A percentile compares a stretch with the other conserved stretches of the same genome.
phyloP scores from a whole-genome alignment of 2,329 filamentous ascomycete species.

The Aureobasidium zeae region DNA sequence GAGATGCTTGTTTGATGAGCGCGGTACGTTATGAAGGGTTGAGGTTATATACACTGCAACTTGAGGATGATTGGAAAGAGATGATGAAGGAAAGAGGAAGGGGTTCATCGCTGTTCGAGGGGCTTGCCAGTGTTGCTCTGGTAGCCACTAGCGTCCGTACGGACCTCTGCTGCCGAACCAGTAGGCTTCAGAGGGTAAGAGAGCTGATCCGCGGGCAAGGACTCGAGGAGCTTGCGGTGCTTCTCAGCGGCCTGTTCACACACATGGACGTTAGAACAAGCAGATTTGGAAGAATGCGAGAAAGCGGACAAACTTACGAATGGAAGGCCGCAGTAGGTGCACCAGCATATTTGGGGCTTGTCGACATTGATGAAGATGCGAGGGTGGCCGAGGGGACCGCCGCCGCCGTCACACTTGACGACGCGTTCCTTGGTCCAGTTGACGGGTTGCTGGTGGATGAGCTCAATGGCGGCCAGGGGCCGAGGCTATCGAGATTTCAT shows the following conservation, averaged over 20 bases:
- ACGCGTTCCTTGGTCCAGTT: constrained; percentile 75
- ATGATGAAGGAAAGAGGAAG: neutral
- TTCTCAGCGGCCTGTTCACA: constrained; percentile 71
- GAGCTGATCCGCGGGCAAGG: constrained; percentile 66
- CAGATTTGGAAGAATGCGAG: neutral
- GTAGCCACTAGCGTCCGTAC: constrained; percentile 36
- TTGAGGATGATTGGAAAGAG: neutral
- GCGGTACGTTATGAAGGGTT: neutral
- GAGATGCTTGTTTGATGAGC: neutral
- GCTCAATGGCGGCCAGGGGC: constrained; percentile 80
- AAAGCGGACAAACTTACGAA: constrained; percentile 55
- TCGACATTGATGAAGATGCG: constrained; percentile 96
- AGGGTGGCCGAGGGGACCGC: constrained; percentile 82
- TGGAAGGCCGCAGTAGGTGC: constrained; percentile 87
- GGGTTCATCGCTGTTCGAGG: constrained; percentile 50
- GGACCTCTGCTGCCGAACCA: constrained; percentile 50
- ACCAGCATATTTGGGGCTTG: constrained; percentile 85
- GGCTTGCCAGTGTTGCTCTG: constrained; percentile 51
- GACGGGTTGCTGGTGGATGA: constrained; percentile 93
- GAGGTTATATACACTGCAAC: constrained; percentile 6
- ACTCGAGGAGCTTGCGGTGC: constrained; percentile 73
- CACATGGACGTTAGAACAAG: neutral
- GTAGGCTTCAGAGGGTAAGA: constrained; percentile 63
- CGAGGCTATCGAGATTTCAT: constrained; percentile 54
- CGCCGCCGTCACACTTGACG: constrained; percentile 85